phyloP scores from a whole-genome alignment of 179 eudicot genomes.

The Actinidia arguta region DNA sequence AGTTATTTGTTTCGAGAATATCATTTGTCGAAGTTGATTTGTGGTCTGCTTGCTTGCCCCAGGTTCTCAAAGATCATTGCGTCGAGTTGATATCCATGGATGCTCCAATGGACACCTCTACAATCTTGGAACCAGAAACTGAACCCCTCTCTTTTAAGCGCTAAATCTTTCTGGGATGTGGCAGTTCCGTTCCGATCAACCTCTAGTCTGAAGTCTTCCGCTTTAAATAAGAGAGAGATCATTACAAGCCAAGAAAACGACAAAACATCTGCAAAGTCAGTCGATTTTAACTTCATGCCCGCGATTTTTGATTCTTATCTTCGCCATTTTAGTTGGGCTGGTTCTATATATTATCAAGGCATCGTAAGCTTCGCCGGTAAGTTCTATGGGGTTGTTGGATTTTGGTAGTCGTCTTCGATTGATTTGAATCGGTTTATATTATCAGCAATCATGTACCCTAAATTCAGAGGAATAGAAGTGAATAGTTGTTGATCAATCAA shows the following conservation, averaged over 20 bases:
- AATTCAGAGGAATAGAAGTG: background rate
- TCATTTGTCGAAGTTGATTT: background rate
- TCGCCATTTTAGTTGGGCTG: constrained; percentile 56
- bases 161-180: constrained; percentile 64
- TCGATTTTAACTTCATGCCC: constrained; percentile 31
- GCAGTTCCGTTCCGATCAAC: constrained; percentile 40
- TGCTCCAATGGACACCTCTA: constrained; percentile 8
- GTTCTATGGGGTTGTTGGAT: background rate
- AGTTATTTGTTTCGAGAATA: background rate
- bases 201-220: constrained; percentile 25
- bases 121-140: constrained; percentile 65
- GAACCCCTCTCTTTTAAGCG: constrained; percentile 42
- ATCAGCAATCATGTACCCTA: too few species aligned
- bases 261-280: constrained; percentile 23
- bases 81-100: constrained; percentile 19
- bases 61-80: constrained; percentile 13
- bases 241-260: constrained; percentile 17
- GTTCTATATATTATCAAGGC: constrained; percentile 34
- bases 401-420: background rate
- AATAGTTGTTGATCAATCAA: background rate
- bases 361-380: background rate
- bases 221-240: constrained; percentile 23
- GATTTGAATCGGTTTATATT: background rate
- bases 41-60: background rate
- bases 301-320: constrained; percentile 56